Evolutionary conservation across 2,329 filamentous ascomycete species (phyloP).

Genomic region (Colletotrichum costaricense): DNA sequence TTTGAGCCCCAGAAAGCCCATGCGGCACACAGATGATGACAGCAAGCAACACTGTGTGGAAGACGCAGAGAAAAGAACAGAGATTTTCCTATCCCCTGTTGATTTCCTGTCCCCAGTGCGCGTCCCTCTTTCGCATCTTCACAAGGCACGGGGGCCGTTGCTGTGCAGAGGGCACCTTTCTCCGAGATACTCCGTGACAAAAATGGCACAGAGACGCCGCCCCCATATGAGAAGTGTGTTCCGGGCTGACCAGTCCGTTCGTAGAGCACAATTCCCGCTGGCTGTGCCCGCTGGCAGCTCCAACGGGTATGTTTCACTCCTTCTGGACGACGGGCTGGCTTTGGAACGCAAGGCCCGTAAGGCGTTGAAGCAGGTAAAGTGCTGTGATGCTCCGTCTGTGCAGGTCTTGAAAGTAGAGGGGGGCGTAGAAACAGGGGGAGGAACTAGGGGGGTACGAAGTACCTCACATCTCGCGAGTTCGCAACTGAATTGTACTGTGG

Average conservation of each 20-base stretch:
- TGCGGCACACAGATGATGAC: background rate
- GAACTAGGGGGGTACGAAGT: background rate
- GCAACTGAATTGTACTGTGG: background rate
- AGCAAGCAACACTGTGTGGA: background rate
- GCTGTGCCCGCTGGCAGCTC: background rate
- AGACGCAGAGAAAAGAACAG: background rate
- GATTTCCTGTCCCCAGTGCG: background rate
- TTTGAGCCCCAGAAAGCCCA: constrained; percentile 9
- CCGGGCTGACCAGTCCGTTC: background rate
- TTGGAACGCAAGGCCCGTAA: background rate
- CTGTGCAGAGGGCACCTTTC: background rate
- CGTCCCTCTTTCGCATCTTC: background rate
- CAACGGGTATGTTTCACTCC: constrained; percentile 13
- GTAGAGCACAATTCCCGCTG: background rate
- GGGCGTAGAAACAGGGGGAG: background rate
- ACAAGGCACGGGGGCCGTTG: background rate
- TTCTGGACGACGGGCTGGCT: background rate
- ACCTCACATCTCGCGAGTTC: background rate
- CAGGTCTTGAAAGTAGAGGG: background rate
- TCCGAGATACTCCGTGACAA: background rate
- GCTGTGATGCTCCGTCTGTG: background rate
- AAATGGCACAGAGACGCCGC: background rate
- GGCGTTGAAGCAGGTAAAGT: background rate
- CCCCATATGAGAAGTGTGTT: background rate
- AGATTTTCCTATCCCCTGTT: background rate